phyloP scores from a whole-genome alignment of 495 filamentous ascomycete genomes.

The Penicillium parvum region DNA sequence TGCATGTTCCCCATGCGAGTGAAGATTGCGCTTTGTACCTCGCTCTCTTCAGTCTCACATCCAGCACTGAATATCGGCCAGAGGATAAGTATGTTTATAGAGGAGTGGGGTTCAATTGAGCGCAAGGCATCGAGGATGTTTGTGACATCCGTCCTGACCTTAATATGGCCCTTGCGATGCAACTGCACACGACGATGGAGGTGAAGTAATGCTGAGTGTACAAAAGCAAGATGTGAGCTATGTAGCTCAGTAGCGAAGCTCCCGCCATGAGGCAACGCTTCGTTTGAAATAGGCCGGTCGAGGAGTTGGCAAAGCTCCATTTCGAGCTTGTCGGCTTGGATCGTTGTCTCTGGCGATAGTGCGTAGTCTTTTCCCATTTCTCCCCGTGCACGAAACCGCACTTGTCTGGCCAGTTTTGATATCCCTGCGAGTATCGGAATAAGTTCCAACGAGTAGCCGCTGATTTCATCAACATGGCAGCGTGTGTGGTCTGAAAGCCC shows the following conservation, averaged over 20 bases:
- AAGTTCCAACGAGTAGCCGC: constrained; percentile 29
- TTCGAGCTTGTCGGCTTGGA: constrained; percentile 15
- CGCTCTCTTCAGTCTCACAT: constrained; percentile 25
- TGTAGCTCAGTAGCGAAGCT: constrained; percentile 17
- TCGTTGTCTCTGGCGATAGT: neutral
- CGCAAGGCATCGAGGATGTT: constrained; percentile 20
- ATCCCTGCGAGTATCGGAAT: constrained; percentile 21
- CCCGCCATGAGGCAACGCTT: neutral
- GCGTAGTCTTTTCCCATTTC: neutral
- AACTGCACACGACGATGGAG: constrained; percentile 27
- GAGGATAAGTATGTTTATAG: constrained; percentile 29
- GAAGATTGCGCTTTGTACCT: constrained; percentile 19
- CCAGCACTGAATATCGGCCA: constrained; percentile 36
- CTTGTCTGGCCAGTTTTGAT: constrained; percentile 10
- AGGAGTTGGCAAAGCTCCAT: constrained; percentile 10
- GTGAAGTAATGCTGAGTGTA: constrained; percentile 28
- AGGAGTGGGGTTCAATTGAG: constrained; percentile 18
- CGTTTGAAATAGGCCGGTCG: constrained; percentile 5
- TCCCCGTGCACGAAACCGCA: neutral
- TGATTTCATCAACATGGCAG: constrained; percentile 26
- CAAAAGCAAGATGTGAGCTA: constrained; percentile 28
- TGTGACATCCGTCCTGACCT: constrained; percentile 19
- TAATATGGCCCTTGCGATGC: constrained; percentile 17
- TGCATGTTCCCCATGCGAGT: constrained; percentile 30
- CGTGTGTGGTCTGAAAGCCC: neutral